These are phyloP conservation scores for Posidonia oceanica DNA, from an alignment of 116 monocot genomes.

Conservation along the genomic window DNA sequence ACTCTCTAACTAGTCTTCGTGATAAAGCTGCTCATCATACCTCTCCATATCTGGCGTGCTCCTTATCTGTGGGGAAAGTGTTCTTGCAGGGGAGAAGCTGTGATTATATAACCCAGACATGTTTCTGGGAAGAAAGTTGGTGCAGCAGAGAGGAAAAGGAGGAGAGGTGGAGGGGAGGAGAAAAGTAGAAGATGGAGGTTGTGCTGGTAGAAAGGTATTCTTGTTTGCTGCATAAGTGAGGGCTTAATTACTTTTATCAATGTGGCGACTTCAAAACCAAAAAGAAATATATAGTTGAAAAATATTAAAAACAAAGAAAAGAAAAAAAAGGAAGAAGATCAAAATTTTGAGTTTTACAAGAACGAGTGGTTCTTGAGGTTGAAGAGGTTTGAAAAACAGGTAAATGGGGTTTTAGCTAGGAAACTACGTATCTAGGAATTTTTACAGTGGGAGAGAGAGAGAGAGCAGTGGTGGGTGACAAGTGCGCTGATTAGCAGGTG, in stretches of 20 bases:
- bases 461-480: no score
- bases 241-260: background rate
- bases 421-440: background rate
- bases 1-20: background rate
- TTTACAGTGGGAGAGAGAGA: background rate
- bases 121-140: conserved; percentile 1
- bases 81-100: conserved; percentile 77
- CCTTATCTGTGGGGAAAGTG: conserved; percentile 71
- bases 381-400: background rate
- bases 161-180: conserved; percentile 1
- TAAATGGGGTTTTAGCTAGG: conserved; percentile 1
- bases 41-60: conserved; percentile 62
- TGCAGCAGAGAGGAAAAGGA: background rate
- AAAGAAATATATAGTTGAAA: background rate
- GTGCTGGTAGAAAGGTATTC: conserved; percentile 4
- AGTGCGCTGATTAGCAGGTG: no score
- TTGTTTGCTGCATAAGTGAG: conserved; percentile 2
- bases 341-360: background rate
- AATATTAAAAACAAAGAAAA: background rate
- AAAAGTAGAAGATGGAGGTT: conserved; percentile 2
- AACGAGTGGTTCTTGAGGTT: background rate
- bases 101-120: conserved; percentile 22
- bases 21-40: conserved; percentile 13
- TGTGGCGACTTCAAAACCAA: conserved; percentile 2
- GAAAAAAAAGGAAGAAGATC: background rate